Percentiles rank a stretch among this genome's conserved stretches.
Evolutionary conservation across 306 rosid genomes (phyloP).

Genomic region (Vicia faba): DNA sequence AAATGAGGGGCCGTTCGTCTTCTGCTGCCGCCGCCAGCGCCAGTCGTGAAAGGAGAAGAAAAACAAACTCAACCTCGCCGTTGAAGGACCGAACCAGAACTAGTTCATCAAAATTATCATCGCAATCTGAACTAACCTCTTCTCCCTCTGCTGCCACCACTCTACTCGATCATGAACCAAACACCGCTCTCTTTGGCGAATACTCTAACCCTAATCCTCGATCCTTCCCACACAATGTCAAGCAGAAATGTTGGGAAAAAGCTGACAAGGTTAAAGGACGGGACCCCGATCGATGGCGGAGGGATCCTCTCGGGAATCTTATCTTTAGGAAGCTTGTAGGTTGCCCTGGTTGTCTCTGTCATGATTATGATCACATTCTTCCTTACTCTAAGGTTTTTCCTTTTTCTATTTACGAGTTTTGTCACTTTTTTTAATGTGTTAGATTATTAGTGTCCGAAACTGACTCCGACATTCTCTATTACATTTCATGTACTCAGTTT

Average conservation of each 20-base stretch:
- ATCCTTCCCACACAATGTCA: slow-evolving; percentile 72
- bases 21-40: not conserved
- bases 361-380: slow-evolving; percentile 82
- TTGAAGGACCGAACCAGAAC: slow-evolving; percentile 56
- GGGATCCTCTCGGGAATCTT: slow-evolving; percentile 76
- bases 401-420: not conserved
- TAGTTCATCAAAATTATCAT: slow-evolving; percentile 33
- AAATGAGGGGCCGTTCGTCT: slow-evolving; percentile 48
- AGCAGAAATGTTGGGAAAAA: slow-evolving; percentile 90
- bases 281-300: slow-evolving; percentile 92
- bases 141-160: slow-evolving; percentile 50
- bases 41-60: slow-evolving; percentile 40
- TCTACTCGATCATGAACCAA: slow-evolving; percentile 39
- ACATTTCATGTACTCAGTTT: no score
- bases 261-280: slow-evolving; percentile 84
- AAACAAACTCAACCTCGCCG: slow-evolving; percentile 63
- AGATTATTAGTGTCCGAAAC: no score
- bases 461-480: no score
- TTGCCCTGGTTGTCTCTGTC: slow-evolving; percentile 90
- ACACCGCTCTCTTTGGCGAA: slow-evolving; percentile 38
- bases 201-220: slow-evolving; percentile 57
- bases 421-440: no score
- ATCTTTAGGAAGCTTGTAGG: slow-evolving; percentile 90
- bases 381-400: slow-evolving; percentile 83
- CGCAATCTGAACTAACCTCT: slow-evolving; percentile 35